Evolutionary conservation across 768 basidiomycete genomes (phyloP).

Genomic region (Lepiota brunneoincarnata): DNA sequence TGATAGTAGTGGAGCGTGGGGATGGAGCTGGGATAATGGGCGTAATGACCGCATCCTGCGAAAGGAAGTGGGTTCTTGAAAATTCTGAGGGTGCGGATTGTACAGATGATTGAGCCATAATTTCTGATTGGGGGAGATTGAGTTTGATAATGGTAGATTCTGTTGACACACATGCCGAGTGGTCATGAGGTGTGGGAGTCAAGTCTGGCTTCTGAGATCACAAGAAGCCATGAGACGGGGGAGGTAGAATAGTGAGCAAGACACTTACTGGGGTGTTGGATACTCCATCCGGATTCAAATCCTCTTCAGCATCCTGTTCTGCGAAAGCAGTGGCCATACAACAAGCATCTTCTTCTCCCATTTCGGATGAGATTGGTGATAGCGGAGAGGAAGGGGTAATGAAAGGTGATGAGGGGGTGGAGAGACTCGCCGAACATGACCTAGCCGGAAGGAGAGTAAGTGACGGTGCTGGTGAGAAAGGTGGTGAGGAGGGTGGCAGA

Average conservation of each 20-base stretch:
- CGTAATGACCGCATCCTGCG: neutral
- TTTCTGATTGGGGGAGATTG: neutral
- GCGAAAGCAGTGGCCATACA: neutral
- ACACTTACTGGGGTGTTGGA: neutral
- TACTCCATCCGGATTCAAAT: neutral
- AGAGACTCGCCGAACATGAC: conserved; percentile 31
- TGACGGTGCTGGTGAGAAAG: conserved; percentile 38
- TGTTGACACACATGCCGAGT: neutral
- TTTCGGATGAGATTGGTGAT: conserved; percentile 20
- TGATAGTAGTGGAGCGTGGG: neutral
- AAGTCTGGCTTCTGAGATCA: conserved; percentile 2
- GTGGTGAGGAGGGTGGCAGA: conserved; percentile 43
- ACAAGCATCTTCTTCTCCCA: conserved; percentile 4
- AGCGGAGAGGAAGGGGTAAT: conserved; percentile 18
- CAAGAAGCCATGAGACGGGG: conserved; percentile 1
- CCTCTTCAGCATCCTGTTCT: neutral
- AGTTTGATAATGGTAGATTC: conserved; percentile 1
- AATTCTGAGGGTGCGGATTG: neutral
- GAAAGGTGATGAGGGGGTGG: conserved; percentile 15
- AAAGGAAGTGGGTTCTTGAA: neutral
- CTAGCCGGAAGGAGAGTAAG: conserved; percentile 32
- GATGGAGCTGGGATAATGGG: neutral
- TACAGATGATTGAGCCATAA: neutral
- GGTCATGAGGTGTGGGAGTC: conserved; percentile 8
- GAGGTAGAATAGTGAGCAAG: neutral